Base-by-base conservation (phyloP, 2,329 filamentous ascomycete genomes). In the Clonostachys rhizophaga region DNA sequence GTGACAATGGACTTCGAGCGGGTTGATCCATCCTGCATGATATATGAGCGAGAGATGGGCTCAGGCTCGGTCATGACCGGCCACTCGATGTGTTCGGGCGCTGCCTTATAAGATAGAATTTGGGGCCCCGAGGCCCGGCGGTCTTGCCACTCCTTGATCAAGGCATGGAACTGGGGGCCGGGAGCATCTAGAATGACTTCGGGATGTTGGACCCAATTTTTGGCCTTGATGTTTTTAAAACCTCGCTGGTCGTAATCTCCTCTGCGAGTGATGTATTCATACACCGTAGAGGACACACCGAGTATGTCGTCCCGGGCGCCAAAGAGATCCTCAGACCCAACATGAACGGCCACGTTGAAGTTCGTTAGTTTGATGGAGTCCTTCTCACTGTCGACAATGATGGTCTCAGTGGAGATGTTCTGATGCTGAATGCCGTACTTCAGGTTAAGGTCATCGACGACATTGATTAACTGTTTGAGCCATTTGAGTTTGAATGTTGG, bases 391-490 rank as follows among this genome's bases (percentile, higher is more conserved):
- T 70, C 54, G 44, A 71, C 48, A 1, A 71, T 42, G 6, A 71
- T 55, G 47, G 71, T 71, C 34, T 63, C 58, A 4, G 63, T 50
- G 5, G 61, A 58, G 44, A 72, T 56, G 47, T 70, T 68, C 49
- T 68, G 60, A 51, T 71, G 68, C 39, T 56, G 51, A 36, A 71
- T 60, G 30, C 68, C 66, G 35, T 62, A 51, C 35, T 57, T 47
- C 11, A 70, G 52, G 45, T 71, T 70, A 24, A 71, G 53, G 35
- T 62, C 58, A 46, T 71, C 67, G 8, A 70, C 56, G 6, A 65
- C 58, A 2, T 56, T 13, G 6, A 55, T 61, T 8, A 70, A 58
- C 47, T 71, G 66, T 20, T 58, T 47, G 11, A 68, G 53, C 59
- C 62, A 67, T 47, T 63, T 51, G 7, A 68, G 50, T 55, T 62